Evolutionary conservation across 305 asterid genomes (phyloP).

Genomic region (Fraxinus platypoda): DNA sequence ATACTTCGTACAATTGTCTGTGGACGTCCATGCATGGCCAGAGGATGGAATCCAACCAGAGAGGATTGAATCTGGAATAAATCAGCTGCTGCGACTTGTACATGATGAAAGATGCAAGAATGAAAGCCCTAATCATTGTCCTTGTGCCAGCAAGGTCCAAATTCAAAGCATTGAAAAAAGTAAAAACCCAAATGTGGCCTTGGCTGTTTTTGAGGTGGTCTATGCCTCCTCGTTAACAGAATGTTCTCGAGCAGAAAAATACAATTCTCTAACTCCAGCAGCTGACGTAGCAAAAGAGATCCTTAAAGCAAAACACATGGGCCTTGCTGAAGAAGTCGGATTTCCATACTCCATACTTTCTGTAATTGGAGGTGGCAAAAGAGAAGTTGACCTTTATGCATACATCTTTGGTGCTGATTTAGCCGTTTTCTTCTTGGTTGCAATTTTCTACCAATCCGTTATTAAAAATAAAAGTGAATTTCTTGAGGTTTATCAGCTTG

Average conservation of each 20-base stretch:
- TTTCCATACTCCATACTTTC: slow-evolving; percentile 82
- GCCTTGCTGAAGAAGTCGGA: slow-evolving; percentile 61
- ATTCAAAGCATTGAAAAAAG: slow-evolving; percentile 94
- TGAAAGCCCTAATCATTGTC: slow-evolving; percentile 49
- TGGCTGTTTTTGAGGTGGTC: slow-evolving; percentile 95
- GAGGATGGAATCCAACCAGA: slow-evolving; percentile 98
- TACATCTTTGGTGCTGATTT: slow-evolving; percentile 91
- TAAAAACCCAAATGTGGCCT: slow-evolving; percentile 56
- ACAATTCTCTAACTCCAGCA: slow-evolving; percentile 92
- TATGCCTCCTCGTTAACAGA: slow-evolving; percentile 69
- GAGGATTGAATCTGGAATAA: slow-evolving; percentile 92
- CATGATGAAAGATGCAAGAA: slow-evolving; percentile 75
- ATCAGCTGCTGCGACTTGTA: slow-evolving; percentile 69
- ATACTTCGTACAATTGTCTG: slow-evolving; percentile 88
- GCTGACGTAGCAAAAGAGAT: slow-evolving; percentile 95
- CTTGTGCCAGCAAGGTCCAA: slow-evolving; percentile 87
- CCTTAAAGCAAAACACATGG: slow-evolving; percentile 52
- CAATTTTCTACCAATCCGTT: slow-evolving; percentile 92
- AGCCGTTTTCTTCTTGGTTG: slow-evolving; percentile 84
- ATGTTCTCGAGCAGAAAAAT: slow-evolving; percentile 62
- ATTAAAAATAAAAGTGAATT: slow-evolving; percentile 88
- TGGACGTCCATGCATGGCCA: slow-evolving; percentile 90
- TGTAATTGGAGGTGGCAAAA: slow-evolving; percentile 89
- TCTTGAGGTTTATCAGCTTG: slow-evolving; percentile 95
- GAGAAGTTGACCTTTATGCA: slow-evolving; percentile 96